These are phyloP conservation scores for Mariannaea sp. DNA, from an alignment of 2,329 filamentous ascomycete species.

Conservation along the genomic window DNA sequence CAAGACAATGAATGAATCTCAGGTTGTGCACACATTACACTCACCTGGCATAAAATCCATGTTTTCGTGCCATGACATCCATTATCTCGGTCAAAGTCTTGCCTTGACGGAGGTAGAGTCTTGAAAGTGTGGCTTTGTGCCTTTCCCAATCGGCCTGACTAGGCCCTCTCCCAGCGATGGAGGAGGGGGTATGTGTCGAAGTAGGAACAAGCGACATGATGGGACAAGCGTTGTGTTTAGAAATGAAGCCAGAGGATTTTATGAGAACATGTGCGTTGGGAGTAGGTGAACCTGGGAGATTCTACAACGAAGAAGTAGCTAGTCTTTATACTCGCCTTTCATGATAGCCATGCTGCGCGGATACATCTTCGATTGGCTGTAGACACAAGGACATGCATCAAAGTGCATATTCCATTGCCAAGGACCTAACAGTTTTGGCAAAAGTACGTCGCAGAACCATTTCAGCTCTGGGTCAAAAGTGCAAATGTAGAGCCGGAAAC, in stretches of 20 bases:
- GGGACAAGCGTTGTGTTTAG: neutral
- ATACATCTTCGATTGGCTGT: neutral
- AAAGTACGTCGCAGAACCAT: neutral
- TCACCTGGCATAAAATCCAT: conserved; percentile 7
- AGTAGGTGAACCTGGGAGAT: neutral
- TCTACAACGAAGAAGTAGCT: too few species aligned
- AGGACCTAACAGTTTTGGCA: neutral
- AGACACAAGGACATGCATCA: neutral
- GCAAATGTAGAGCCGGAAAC: neutral
- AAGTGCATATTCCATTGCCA: neutral
- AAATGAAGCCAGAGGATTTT: neutral
- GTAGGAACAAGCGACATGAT: neutral
- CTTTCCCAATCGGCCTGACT: neutral
- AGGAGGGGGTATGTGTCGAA: neutral
- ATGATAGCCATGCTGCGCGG: neutral
- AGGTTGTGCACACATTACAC: neutral
- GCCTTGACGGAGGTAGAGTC: neutral
- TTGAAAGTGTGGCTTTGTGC: neutral
- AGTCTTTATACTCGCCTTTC: neutral
- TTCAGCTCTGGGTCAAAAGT: neutral
- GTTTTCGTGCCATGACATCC: neutral
- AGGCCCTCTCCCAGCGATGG: neutral
- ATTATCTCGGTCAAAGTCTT: conserved; percentile 2
- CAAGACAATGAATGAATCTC: too few species aligned
- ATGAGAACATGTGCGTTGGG: neutral